phyloP scores from a whole-genome alignment of 257 asterid species.

The Osmanthus fragrans region DNA sequence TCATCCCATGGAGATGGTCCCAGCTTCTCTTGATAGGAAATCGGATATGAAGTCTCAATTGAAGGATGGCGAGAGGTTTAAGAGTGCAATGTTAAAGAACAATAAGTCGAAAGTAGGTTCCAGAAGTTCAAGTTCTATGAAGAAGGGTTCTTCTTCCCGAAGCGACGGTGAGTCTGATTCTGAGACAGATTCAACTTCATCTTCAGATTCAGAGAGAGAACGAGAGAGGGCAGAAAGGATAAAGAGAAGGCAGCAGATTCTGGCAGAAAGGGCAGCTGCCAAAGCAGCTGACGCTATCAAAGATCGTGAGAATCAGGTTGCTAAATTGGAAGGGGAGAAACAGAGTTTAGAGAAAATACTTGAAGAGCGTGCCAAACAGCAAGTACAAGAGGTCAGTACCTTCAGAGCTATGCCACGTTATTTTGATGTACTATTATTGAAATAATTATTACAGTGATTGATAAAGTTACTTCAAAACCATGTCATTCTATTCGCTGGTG shows the following conservation, averaged over 20 bases:
- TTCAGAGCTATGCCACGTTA: constrained; percentile 1
- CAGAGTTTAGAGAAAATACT: constrained; percentile 93
- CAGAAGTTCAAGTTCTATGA: constrained; percentile 42
- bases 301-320: constrained; percentile 85
- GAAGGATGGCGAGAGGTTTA: constrained; percentile 36
- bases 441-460: constrained; percentile 19
- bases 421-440: background rate
- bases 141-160: constrained; percentile 52
- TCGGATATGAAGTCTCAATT: constrained; percentile 37
- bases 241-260: constrained; percentile 79
- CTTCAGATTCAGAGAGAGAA: constrained; percentile 90
- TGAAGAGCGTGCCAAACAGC: constrained; percentile 84
- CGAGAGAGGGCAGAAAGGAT: constrained; percentile 83
- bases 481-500: background rate
- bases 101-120: constrained; percentile 38
- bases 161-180: constrained; percentile 76
- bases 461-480: background rate
- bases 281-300: constrained; percentile 82
- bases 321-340: constrained; percentile 94
- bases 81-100: constrained; percentile 31
- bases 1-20: constrained; percentile 10
- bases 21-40: constrained; percentile 39
- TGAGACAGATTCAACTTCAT: constrained; percentile 61
- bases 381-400: constrained; percentile 78
- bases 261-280: constrained; percentile 92